Base-by-base conservation (phyloP, 1,284 basidiomycete genomes). In the Leccinum subfulvum region DNA sequence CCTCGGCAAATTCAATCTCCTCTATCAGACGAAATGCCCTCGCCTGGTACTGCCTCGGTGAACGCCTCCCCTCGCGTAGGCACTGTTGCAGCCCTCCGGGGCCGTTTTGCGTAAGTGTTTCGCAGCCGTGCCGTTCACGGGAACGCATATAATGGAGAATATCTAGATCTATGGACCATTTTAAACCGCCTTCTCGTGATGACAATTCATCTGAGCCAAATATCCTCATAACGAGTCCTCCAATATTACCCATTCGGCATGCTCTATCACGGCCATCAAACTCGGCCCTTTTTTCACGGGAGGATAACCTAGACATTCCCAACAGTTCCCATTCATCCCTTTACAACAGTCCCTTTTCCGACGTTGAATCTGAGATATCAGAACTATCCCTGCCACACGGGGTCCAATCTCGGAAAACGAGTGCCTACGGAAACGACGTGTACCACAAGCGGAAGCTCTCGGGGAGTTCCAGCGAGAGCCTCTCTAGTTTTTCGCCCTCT, bases 331-430 rank as follows among this genome's bases (percentile, higher is more conserved):
- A 61, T 57, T 66, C 71, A 0, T 73, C 75, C 9, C 10, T 60
- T 4, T 59, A 58, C 47, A 49, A 6, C 23, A 74, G 73, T 60
- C 75, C 74, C 5, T 74, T 74, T 62, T 73, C 75, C 6, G 73
- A 74, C 16, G 67, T 66, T 3, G 73, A 74, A 58, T 75, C 75
- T 1, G 73, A 68, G 33, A 58, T 65, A 56, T 73, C 72, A 2
- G 73, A 71, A 30, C 53, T 71, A 33, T 67, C 58, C 10, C 44
- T 65, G 1, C 55, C 66, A 37, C 63, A 62, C 1, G 55, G 47
- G 1, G 41, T 57, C 16, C 66, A 54, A 33, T 37, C 57, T 14
- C 62, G 41, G 16, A 68, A 57, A 41, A 16, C 57, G 28, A 58
- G 23, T 49, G 2, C 53, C 4, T 8, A 5, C 7, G 4, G 49